A percentile compares a stretch with the other conserved stretches of the same genome.
Conservation (phyloP, 2,329 filamentous ascomycete species). For the Ascocoryne sarcoides region DNA sequence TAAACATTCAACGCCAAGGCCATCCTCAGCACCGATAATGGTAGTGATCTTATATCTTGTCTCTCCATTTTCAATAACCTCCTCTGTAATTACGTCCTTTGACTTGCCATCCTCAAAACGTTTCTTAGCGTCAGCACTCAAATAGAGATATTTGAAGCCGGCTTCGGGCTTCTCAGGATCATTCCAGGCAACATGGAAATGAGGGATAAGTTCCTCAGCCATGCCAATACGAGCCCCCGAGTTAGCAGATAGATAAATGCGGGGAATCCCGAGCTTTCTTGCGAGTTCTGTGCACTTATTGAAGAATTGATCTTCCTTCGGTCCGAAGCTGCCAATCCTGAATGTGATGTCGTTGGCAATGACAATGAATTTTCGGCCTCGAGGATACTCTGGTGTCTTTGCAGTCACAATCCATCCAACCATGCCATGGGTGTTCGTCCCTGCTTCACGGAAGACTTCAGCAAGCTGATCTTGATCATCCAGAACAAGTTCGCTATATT, state of each 20-base stretch:
- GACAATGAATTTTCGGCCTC: slow-evolving; percentile 85
- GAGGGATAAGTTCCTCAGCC: slow-evolving; percentile 91
- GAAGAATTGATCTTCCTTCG: slow-evolving; percentile 96
- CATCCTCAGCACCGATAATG: slow-evolving; percentile 86
- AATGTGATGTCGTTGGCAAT: slow-evolving; percentile 99
- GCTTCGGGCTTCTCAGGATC: slow-evolving; percentile 69
- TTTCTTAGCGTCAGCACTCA: slow-evolving; percentile 78
- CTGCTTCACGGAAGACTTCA: slow-evolving; percentile 89
- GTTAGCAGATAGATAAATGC: slow-evolving; percentile 97
- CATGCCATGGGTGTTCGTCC: slow-evolving; percentile 95
- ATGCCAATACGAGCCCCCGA: slow-evolving; percentile 96
- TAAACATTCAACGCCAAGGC: slow-evolving; percentile 94
- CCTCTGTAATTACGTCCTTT: slow-evolving; percentile 78
- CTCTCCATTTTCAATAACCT: slow-evolving; percentile 78
- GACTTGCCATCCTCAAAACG: slow-evolving; percentile 71
- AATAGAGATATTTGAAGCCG: slow-evolving; percentile 95
- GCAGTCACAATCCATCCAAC: slow-evolving; percentile 96
- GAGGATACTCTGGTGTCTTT: slow-evolving; percentile 89
- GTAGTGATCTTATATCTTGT: slow-evolving; percentile 90
- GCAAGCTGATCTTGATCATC: slow-evolving; percentile 88
- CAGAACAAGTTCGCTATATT: slow-evolving; percentile 87
- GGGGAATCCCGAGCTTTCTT: slow-evolving; percentile 86
- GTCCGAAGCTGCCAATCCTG: slow-evolving; percentile 97
- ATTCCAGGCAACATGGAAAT: slow-evolving; percentile 98
- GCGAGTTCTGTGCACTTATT: slow-evolving; percentile 97